These are phyloP conservation scores for Pseudocercospora macadamiae DNA, from an alignment of 2,329 filamentous ascomycete species.

Conservation along the genomic window DNA sequence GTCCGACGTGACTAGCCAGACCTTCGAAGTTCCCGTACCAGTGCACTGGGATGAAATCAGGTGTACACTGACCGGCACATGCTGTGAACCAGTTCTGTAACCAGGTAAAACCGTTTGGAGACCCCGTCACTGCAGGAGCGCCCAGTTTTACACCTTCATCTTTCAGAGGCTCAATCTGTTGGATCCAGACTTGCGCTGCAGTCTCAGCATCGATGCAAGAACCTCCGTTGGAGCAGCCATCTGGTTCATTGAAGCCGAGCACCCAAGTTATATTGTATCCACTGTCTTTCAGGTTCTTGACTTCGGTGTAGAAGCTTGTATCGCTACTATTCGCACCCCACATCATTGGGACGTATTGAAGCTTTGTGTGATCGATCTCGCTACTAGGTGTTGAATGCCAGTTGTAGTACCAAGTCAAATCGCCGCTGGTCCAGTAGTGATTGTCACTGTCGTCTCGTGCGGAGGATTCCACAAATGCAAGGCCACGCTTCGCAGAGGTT, in stretches of 20 bases:
- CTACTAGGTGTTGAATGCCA: conserved; percentile 60
- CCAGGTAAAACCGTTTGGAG: conserved; percentile 65
- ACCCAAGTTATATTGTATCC: conserved; percentile 67
- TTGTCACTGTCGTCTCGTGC: conserved; percentile 60
- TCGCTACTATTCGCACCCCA: conserved; percentile 64
- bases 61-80: conserved; percentile 53
- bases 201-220: conserved; percentile 61
- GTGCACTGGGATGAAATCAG: conserved; percentile 57
- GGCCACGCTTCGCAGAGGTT: conserved; percentile 67
- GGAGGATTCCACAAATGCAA: conserved; percentile 66
- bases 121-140: conserved; percentile 70
- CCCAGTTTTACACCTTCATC: conserved; percentile 67
- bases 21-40: conserved; percentile 69
- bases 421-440: conserved; percentile 62
- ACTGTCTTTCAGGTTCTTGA: conserved; percentile 58
- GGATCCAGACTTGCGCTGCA: conserved; percentile 71
- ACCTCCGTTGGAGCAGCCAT: conserved; percentile 58
- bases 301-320: conserved; percentile 63
- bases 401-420: conserved; percentile 86
- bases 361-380: conserved; percentile 47
- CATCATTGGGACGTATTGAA: conserved; percentile 81
- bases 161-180: conserved; percentile 70
- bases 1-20: conserved; percentile 67
- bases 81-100: conserved; percentile 66
- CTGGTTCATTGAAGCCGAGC: conserved; percentile 80